Evolutionary conservation across 441 rosid genomes (phyloP).

Genomic region (Jatropha multifida): DNA sequence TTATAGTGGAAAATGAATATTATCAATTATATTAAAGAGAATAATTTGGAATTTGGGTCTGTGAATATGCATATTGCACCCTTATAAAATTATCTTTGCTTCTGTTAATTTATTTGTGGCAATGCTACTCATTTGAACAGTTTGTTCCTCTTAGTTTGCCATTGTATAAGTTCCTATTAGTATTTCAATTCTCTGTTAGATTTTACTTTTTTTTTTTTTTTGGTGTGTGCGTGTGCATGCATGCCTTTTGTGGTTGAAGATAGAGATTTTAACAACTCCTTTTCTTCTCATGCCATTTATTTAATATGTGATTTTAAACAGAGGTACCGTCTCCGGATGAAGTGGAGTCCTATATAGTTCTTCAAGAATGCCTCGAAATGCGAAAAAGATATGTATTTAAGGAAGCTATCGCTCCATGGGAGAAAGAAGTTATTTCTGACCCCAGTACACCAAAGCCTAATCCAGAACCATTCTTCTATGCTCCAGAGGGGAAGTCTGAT

Average conservation of each 20-base stretch:
- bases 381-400: conserved; percentile 74
- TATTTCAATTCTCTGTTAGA: not conserved
- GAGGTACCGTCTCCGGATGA: conserved; percentile 91
- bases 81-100: not conserved
- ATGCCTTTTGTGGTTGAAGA: not conserved
- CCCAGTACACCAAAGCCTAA: conserved; percentile 98
- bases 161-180: not conserved
- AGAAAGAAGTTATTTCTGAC: conserved; percentile 86
- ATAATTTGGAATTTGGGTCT: not conserved
- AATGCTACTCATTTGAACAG: not conserved
- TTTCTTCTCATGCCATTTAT: not conserved
- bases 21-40: not conserved
- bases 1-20: not conserved
- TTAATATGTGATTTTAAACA: conserved; percentile 27
- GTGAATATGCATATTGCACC: not conserved
- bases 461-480: conserved; percentile 73
- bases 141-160: not conserved
- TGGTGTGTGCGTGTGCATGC: not conserved
- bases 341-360: conserved; percentile 65
- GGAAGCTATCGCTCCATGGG: conserved; percentile 97
- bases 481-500: conserved; percentile 75
- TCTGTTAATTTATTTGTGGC: conserved; percentile 3
- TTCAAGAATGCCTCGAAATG: conserved; percentile 95
- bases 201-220: not conserved
- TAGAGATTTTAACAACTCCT: not conserved